Evolutionary conservation across 1,139 yeast genomes (phyloP), one percentile per base, ranked within the genome.

Genomic region (Sugiyamaella grinbergsii): DNA sequence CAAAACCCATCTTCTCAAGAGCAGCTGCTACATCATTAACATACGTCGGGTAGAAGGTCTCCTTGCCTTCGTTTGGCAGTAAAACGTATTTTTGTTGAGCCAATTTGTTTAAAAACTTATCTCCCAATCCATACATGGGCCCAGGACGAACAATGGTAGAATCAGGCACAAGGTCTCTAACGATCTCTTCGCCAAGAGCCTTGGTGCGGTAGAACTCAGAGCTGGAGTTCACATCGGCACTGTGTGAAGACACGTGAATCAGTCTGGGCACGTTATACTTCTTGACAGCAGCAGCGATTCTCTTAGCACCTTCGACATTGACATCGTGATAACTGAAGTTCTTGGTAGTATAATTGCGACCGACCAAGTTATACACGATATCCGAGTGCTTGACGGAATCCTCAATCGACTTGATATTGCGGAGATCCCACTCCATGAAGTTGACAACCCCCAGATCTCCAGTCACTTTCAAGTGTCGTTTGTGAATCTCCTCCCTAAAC

Each of bases 361-460:
- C 96, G 56, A 88, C 77, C 69, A 88, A 76, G 72, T 88, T 88
- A 73, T 75, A 82, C 10, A 88, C 96, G 53, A 88, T 84, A 66
- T 88, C 95, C 4, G 94, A 83, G 70, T 85, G 83, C 58, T 84
- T 84, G 47, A 88, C 90, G 7, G 89, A 75, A 61, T 85, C 90
- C 67, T 85, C 84, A 61, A 88, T 83, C 13, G 90, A 82, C 66
- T 83, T 74, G 61, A 85, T 61, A 71, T 88, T 88, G 69, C 96
- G 78, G 58, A 89, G 73, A 67, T 88, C 96, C 65, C 86, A 82
- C 70, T 88, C 96, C 58, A 86, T 81, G 68, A 82, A 84, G 71
- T 85, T 85, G 49, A 88, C 90, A 45, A 88, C 95, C 22, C 96
- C 96, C 60, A 88, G 78, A 68, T 88, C 96, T 48, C 96, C 96